Evolutionary conservation across 78 protist species (phyloP).

Genomic region (Speleostelium caveatum): DNA sequence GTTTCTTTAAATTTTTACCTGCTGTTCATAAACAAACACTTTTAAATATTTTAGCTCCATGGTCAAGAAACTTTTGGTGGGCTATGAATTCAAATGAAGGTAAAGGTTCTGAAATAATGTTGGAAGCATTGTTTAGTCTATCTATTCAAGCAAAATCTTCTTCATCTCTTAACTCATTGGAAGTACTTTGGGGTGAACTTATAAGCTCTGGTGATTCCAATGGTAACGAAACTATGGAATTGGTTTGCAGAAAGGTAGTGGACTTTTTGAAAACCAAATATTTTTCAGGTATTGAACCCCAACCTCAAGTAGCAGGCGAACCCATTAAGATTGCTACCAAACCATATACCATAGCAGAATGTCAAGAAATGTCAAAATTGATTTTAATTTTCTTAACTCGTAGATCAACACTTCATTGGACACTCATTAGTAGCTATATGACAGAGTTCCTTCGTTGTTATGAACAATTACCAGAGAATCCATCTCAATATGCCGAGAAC

Average conservation of each 20-base stretch:
- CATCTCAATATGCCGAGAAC: conserved; percentile 6
- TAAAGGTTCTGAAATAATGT: neutral
- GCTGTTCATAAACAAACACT: conserved; percentile 2
- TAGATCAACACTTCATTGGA: conserved; percentile 44
- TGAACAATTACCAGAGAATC: conserved; percentile 23
- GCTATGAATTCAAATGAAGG: conserved; percentile 6
- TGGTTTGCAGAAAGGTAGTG: neutral
- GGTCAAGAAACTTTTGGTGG: conserved; percentile 69
- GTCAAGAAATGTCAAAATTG: conserved; percentile 4
- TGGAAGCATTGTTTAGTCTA: conserved; percentile 39
- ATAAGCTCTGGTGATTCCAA: conserved; percentile 10
- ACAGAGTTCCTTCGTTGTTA: conserved; percentile 15
- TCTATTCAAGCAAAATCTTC: conserved; percentile 24
- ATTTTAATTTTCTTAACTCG: conserved; percentile 30
- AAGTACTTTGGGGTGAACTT: conserved; percentile 62
- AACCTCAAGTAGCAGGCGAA: neutral
- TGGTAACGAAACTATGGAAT: neutral
- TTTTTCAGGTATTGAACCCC: neutral
- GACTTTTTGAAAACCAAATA: conserved; percentile 44
- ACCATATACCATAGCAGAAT: neutral
- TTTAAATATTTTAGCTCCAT: conserved; percentile 51
- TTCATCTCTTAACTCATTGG: neutral
- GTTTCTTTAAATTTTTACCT: conserved; percentile 26
- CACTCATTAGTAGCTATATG: conserved; percentile 9
- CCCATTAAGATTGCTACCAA: neutral